Conservation (phyloP, 768 basidiomycete species). For the Leucogyrophana mollusca region DNA sequence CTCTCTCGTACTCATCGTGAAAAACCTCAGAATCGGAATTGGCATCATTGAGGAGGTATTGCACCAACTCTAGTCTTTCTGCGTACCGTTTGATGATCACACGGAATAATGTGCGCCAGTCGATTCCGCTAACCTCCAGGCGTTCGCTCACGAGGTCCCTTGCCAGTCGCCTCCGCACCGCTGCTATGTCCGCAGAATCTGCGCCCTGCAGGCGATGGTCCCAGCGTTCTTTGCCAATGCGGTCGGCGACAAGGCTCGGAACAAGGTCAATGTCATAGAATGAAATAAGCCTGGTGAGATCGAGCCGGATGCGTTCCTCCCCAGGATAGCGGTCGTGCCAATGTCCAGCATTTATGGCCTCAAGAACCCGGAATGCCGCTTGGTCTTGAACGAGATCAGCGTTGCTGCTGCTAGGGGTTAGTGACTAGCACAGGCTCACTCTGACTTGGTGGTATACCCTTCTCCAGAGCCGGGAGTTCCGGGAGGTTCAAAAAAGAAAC, state of each 20-base stretch:
- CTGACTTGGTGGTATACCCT: not conserved
- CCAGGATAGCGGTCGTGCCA: constrained; percentile 26
- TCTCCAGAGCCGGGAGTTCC: not conserved
- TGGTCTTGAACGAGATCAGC: too few relatives aligned
- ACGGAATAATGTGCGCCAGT: constrained; percentile 40
- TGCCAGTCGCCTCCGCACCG: constrained; percentile 4
- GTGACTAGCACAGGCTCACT: not conserved
- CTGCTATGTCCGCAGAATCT: constrained; percentile 12
- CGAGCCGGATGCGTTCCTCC: constrained; percentile 22
- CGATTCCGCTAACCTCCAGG: constrained; percentile 31
- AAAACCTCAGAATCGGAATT: constrained; percentile 14
- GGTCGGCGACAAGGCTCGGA: constrained; percentile 16
- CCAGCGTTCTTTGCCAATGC: constrained; percentile 13
- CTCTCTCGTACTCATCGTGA: constrained; percentile 7
- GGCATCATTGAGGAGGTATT: constrained; percentile 37
- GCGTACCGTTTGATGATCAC: constrained; percentile 40
- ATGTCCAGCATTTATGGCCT: constrained; percentile 14
- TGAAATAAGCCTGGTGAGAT: constrained; percentile 18
- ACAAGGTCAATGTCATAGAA: constrained; percentile 26
- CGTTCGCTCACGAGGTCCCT: constrained; percentile 2
- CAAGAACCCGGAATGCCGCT: constrained; percentile 2
- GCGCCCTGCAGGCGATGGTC: constrained; percentile 17
- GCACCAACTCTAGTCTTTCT: constrained; percentile 39
- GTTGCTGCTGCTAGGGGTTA: not conserved
- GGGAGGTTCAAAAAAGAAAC: constrained; percentile 38